Base-by-base conservation (phyloP, 192 early-diverging fungal genomes). In the Podila horticola region DNA sequence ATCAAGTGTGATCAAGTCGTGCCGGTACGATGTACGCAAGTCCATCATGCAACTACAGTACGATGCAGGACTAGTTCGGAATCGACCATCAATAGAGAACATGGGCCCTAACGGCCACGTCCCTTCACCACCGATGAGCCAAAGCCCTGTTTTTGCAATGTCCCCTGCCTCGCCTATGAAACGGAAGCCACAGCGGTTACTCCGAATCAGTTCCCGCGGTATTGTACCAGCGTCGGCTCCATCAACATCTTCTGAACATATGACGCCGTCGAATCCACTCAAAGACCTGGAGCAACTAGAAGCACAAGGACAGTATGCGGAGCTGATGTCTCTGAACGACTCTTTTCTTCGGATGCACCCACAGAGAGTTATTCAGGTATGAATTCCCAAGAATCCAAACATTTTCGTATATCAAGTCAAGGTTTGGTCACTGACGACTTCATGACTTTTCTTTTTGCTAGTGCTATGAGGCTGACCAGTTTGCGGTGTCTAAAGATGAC, bases 31-130 rank as follows among this genome's bases (percentile, higher is more conserved):
- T 45, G 66, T 73, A 1, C 49, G 77, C 8, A 72, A 45, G 7
- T 81, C 70, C 51, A n/a, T 81, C 5, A 81, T 81, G 77, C 77
- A 81, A 33, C 62, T 81, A 0, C 77, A 81, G 58, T 81, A 81
- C 28, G 77, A 81, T 4, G 59, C 77, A 5, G 77, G 77, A 29
- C 24, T 81, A 41, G 48, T 64, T 5, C 61, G 63, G 11, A 72
- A 12, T 52, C 66, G 49, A 30, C 52, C 20, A 55, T 10, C 15
- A 13, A 45, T 2, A 45, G 41, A 45, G 15, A 45, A 45, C 41
- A 45, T 45, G 41, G 41, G 41, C 8, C 0, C 2, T 1, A 55
- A 24, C 52, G 20, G 24, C 17, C 52, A 12, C 10, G n/a, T 55
- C 17, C 24, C 22, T 11, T 22, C 52, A 26, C n/a, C 52, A 24